Conservation (phyloP, 257 asterid species). For the Solanum gandarillasii region DNA sequence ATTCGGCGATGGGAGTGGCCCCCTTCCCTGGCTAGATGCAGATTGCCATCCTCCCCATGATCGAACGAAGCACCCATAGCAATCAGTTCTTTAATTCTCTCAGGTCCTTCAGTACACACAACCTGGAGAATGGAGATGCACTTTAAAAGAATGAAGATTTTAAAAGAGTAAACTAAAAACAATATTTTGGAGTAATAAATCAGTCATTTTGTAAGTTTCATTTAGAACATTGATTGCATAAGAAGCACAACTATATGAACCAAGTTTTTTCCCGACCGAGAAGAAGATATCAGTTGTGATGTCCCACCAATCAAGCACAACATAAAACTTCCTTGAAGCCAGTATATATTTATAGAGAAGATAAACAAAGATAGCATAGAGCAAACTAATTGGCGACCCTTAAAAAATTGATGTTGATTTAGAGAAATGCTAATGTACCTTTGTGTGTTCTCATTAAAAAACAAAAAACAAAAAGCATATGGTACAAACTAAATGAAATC, state of each 20-base stretch:
- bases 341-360: neutral
- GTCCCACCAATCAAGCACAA: neutral
- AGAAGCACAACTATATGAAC: neutral
- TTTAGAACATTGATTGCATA: neutral
- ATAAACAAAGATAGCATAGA: neutral
- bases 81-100: constrained; percentile 82
- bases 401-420: neutral
- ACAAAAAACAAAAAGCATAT: too few species aligned
- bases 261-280: neutral
- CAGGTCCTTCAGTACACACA: constrained; percentile 98
- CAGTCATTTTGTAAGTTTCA: neutral
- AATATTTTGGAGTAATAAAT: neutral
- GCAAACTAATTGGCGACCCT: neutral
- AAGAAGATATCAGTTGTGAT: neutral
- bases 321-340: neutral
- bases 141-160: neutral
- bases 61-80: constrained; percentile 99
- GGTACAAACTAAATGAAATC: neutral
- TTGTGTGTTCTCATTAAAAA: neutral
- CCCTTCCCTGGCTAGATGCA: constrained; percentile 97
- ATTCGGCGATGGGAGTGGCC: constrained; percentile 97
- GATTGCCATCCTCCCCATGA: constrained; percentile 96
- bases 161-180: neutral
- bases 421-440: neutral
- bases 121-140: constrained; percentile 36